A percentile compares a stretch with the other conserved stretches of the same genome.
phyloP scores from a whole-genome alignment of 768 basidiomycete genomes.

The Tylopilus intermedius region DNA sequence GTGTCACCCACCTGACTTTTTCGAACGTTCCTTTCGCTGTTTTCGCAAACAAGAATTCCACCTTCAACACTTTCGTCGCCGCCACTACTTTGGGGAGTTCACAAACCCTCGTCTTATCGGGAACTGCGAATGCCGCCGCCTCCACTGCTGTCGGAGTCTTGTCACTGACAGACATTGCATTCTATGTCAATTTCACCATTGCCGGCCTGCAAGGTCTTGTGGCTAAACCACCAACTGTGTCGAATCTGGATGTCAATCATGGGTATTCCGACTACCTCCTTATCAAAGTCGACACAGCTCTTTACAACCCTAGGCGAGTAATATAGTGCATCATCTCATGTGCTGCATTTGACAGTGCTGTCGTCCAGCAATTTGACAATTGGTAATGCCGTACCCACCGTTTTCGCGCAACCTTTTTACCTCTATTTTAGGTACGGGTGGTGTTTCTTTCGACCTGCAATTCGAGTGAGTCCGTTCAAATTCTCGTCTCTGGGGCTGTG shows the following conservation, averaged over 20 bases:
- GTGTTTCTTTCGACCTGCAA: slow-evolving; percentile 54
- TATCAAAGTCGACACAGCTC: slow-evolving; percentile 56
- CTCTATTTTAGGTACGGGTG: slow-evolving; percentile 51
- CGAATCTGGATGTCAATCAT: slow-evolving; percentile 41
- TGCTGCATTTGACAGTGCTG: background rate
- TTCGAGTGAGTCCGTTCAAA: no score
- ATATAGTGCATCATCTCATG: background rate
- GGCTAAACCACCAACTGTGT: slow-evolving; percentile 43
- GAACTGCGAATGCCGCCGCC: slow-evolving; percentile 17
- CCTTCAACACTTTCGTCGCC: slow-evolving; percentile 60
- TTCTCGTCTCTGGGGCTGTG: no score
- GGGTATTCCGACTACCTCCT: slow-evolving; percentile 64
- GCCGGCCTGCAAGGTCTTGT: slow-evolving; percentile 62
- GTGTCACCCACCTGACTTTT: slow-evolving; percentile 43
- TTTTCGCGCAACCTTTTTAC: slow-evolving; percentile 28
- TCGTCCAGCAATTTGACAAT: slow-evolving; percentile 33
- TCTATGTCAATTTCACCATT: slow-evolving; percentile 54
- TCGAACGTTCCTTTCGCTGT: slow-evolving; percentile 49
- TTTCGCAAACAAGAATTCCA: slow-evolving; percentile 40
- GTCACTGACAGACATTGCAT: slow-evolving; percentile 50
- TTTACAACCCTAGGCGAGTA: slow-evolving; percentile 62
- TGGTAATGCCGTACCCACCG: slow-evolving; percentile 19
- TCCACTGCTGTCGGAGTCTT: slow-evolving; percentile 63
- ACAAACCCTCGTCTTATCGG: slow-evolving; percentile 49
- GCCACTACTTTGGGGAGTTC: slow-evolving; percentile 48